phyloP scores from a whole-genome alignment of 1,284 basidiomycete species.

The Cryptococcus deneoformans region DNA sequence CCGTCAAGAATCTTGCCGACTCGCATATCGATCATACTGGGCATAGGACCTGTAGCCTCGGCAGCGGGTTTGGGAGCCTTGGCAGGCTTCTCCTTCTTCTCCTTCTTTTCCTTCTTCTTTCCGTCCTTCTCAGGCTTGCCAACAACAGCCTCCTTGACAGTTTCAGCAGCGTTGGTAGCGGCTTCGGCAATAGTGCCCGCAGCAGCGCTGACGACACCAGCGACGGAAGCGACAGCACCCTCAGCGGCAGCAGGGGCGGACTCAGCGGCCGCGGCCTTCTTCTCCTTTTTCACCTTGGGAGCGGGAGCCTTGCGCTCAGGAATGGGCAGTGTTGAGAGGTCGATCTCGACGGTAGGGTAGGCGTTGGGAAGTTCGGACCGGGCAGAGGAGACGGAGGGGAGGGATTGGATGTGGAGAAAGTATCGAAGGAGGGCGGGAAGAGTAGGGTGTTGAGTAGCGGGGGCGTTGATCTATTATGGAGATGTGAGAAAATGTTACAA shows the following conservation, averaged over 20 bases:
- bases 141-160: conserved; percentile 29
- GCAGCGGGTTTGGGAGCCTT: conserved; percentile 37
- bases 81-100: conserved; percentile 41
- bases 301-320: conserved; percentile 72
- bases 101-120: conserved; percentile 29
- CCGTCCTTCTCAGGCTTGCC: conserved; percentile 17
- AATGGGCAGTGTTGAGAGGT: conserved; percentile 70
- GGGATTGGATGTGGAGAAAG: conserved; percentile 86
- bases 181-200: conserved; percentile 25
- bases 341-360: conserved; percentile 64
- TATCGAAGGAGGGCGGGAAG: conserved; percentile 82
- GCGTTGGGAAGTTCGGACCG: conserved; percentile 43
- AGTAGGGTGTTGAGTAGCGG: conserved; percentile 64
- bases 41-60: conserved; percentile 68
- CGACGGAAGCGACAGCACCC: conserved; percentile 17
- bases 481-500: neutral
- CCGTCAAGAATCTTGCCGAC: conserved; percentile 88
- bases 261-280: conserved; percentile 50
- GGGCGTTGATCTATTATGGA: conserved; percentile 19
- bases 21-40: conserved; percentile 91
- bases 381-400: conserved; percentile 54
- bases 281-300: conserved; percentile 64
- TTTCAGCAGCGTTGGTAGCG: conserved; percentile 18
- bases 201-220: conserved; percentile 13
- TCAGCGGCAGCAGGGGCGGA: conserved; percentile 21